Percentiles rank a stretch among this genome's conserved stretches.
Evolutionary conservation across 2,329 filamentous ascomycete genomes (phyloP).

Genomic region (Botrytis sinoallii): DNA sequence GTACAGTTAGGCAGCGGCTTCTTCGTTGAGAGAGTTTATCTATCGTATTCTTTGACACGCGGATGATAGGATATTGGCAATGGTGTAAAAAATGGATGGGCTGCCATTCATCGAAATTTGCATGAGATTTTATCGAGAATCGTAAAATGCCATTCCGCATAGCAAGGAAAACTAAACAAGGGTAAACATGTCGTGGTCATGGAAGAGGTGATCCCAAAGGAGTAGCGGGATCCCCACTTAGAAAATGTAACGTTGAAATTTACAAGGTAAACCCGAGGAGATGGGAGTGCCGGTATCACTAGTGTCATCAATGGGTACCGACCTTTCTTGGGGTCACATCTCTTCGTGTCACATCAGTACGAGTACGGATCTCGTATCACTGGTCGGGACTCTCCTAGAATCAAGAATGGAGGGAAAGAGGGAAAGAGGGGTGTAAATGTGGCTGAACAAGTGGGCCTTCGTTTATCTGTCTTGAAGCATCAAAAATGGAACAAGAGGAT

Average conservation of each 20-base stretch:
- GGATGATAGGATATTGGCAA: not conserved
- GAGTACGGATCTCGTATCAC: not conserved
- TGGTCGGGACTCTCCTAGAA: not conserved
- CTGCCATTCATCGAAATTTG: not conserved
- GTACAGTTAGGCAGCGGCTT: not conserved
- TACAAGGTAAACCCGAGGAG: not conserved
- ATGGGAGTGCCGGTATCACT: not conserved
- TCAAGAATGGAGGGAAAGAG: not conserved
- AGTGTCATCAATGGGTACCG: not conserved
- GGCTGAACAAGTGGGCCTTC: not conserved
- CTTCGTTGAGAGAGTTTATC: not conserved
- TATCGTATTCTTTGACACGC: not conserved
- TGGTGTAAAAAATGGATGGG: not conserved
- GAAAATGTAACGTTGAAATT: not conserved
- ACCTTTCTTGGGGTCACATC: not conserved
- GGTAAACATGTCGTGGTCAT: not conserved
- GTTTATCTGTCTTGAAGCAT: not conserved
- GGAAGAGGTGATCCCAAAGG: not conserved
- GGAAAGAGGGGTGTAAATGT: no score
- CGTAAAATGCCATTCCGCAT: not conserved
- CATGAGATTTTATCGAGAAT: not conserved
- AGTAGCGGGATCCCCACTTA: constrained; percentile 8
- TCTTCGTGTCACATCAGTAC: not conserved
- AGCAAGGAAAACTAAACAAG: not conserved
- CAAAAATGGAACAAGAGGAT: not conserved